phyloP scores from a whole-genome alignment of 768 basidiomycete species.

The Russula brevipes region DNA sequence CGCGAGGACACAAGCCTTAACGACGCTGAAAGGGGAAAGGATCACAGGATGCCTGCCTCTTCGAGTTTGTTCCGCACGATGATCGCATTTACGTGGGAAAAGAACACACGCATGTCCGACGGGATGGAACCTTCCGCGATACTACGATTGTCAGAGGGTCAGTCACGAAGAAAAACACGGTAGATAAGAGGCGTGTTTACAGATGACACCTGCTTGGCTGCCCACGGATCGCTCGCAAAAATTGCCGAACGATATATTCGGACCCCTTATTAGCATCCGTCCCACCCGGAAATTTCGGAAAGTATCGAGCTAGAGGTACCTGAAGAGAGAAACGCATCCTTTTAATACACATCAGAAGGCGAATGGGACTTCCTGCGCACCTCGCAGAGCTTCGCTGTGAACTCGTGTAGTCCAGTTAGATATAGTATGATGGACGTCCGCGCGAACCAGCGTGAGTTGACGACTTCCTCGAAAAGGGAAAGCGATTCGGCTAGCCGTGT shows the following conservation, averaged over 20 bases:
- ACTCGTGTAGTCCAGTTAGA: slow-evolving; percentile 43
- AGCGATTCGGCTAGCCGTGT: slow-evolving; percentile 47
- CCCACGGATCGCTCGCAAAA: slow-evolving; percentile 40
- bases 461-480: slow-evolving; percentile 45
- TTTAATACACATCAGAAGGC: too few species aligned
- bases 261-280: slow-evolving; percentile 42
- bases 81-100: not conserved
- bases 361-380: slow-evolving; percentile 12
- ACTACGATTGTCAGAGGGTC: slow-evolving; percentile 23
- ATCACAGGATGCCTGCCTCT: not conserved
- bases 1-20: too few species aligned
- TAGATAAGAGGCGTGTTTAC: slow-evolving; percentile 18
- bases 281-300: slow-evolving; percentile 42
- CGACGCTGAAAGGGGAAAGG: too few species aligned
- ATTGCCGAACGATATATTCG: slow-evolving; percentile 45
- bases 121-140: not conserved
- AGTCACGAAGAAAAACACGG: slow-evolving; percentile 29
- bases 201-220: slow-evolving; percentile 25
- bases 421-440: slow-evolving; percentile 39
- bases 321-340: not conserved
- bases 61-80: not conserved
- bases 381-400: slow-evolving; percentile 46
- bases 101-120: not conserved
- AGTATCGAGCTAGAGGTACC: slow-evolving; percentile 32
- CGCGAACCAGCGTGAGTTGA: slow-evolving; percentile 50